Conservation (phyloP, 1,284 basidiomycete genomes). For the Ganoderma sp. region DNA sequence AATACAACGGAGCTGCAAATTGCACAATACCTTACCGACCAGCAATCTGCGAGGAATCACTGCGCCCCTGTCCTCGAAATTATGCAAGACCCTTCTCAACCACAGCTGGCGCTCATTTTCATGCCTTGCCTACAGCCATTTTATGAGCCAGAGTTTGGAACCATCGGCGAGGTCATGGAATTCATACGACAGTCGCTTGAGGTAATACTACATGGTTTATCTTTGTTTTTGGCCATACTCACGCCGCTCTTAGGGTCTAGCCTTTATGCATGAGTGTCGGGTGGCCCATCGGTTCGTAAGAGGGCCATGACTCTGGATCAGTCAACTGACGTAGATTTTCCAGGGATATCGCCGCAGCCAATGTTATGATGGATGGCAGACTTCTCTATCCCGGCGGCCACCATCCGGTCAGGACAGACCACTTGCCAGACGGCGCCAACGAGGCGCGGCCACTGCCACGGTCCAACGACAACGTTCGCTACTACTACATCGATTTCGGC, state of each 20-base stretch:
- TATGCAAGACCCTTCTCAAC: constrained; percentile 24
- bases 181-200: constrained; percentile 38
- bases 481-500: constrained; percentile 41
- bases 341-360: constrained; percentile 37
- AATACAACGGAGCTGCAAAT: constrained; percentile 24
- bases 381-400: constrained; percentile 36
- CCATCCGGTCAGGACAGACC: constrained; percentile 32
- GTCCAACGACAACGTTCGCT: constrained; percentile 26
- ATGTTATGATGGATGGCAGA: constrained; percentile 42
- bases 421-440: constrained; percentile 21
- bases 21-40: constrained; percentile 16
- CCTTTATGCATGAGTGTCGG: constrained; percentile 35
- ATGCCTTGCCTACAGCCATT: constrained; percentile 37
- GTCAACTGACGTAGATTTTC: not conserved
- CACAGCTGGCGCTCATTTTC: constrained; percentile 29
- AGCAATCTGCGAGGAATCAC: constrained; percentile 24
- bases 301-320: not conserved
- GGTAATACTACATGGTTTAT: constrained; percentile 20
- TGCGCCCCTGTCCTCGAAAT: constrained; percentile 31
- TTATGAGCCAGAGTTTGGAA: constrained; percentile 32
- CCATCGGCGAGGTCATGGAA: constrained; percentile 37
- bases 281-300: constrained; percentile 37
- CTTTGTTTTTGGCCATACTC: not conserved
- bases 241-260: constrained; percentile 32
- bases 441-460: constrained; percentile 18